phyloP scores from a whole-genome alignment of 441 rosid species.

The Corymbia calophylla region DNA sequence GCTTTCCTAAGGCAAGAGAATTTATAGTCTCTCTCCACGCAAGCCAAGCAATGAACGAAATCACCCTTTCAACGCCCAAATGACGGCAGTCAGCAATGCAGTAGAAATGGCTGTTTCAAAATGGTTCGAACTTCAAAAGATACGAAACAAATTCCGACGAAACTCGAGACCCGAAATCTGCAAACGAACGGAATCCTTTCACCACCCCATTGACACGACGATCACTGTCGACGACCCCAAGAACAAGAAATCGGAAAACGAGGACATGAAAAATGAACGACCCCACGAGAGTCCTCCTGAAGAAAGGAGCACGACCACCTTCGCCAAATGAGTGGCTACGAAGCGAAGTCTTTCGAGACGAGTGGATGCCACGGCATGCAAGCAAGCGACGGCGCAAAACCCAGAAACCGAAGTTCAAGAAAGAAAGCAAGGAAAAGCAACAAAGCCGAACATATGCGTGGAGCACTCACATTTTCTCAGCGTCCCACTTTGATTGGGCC shows the following conservation, averaged over 20 bases:
- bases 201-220: neutral
- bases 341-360: neutral
- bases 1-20: neutral
- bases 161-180: neutral
- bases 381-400: neutral
- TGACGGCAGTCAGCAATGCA: neutral
- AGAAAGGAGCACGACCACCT: neutral
- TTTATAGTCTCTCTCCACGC: neutral
- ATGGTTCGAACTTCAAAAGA: neutral
- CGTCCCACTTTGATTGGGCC: conserved; percentile 96
- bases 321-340: neutral
- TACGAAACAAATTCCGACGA: neutral
- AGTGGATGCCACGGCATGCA: neutral
- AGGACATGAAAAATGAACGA: neutral
- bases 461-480: conserved; percentile 82
- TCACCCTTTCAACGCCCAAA: neutral
- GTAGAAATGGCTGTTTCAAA: neutral
- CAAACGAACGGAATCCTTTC: neutral
- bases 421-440: neutral
- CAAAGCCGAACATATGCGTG: neutral
- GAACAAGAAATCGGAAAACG: neutral
- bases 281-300: neutral
- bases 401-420: neutral
- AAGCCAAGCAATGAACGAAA: neutral
- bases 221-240: neutral